Evolutionary conservation across 495 filamentous ascomycete species (phyloP).

Genomic region (Hypoxylon lienhwacheense): DNA sequence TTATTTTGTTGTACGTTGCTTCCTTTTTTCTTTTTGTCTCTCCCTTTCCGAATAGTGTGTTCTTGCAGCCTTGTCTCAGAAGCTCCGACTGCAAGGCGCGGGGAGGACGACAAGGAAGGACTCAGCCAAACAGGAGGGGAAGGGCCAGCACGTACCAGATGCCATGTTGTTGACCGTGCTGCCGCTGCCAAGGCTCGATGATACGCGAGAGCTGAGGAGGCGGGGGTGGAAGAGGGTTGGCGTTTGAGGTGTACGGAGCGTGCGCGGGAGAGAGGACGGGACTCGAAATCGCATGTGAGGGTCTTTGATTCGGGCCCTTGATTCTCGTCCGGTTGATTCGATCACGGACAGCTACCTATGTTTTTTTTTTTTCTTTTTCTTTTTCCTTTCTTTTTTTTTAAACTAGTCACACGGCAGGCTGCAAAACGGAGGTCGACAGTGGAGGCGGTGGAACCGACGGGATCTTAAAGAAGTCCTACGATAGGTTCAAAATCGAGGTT

Average conservation of each 20-base stretch:
- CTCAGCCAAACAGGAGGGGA: neutral
- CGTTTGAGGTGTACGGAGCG: conserved; percentile 2
- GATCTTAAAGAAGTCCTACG: neutral
- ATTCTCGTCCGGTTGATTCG: neutral
- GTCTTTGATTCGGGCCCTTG: neutral
- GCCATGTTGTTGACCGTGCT: conserved; percentile 46
- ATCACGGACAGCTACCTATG: conserved; percentile 5
- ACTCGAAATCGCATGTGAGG: conserved; percentile 23
- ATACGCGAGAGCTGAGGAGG: conserved; percentile 6
- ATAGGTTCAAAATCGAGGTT: neutral
- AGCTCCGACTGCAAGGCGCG: neutral
- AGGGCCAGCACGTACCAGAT: conserved; percentile 41
- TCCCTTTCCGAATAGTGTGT: neutral
- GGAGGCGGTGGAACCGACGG: conserved; percentile 5
- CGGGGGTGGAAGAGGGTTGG: neutral
- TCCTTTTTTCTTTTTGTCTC: too few species aligned
- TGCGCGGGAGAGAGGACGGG: conserved; percentile 7
- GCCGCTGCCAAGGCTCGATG: neutral
- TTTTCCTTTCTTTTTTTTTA: conserved; percentile 2
- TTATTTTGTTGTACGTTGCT: too few species aligned
- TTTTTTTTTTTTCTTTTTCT: conserved; percentile 9
- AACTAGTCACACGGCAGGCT: conserved; percentile 15
- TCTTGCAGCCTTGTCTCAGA: neutral
- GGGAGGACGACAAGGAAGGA: neutral
- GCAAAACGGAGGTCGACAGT: conserved; percentile 10